Evolutionary conservation across 192 early-diverging fungal genomes (phyloP).

Genomic region (Podila verticillata): DNA sequence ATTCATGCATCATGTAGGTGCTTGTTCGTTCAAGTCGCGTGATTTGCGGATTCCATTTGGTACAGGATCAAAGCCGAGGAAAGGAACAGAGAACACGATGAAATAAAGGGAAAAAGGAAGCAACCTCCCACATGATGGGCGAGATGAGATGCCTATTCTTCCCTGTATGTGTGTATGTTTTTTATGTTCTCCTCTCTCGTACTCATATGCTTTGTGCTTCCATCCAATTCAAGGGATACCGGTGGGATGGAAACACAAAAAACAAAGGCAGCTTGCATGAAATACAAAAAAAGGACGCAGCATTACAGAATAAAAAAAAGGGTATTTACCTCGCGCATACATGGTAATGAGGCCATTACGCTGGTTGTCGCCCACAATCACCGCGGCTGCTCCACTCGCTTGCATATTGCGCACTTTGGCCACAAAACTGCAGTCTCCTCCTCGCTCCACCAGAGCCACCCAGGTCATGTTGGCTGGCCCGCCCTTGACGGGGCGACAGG

Average conservation of each 20-base stretch:
- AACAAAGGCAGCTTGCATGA: constrained; percentile 2
- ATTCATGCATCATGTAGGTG: too few species aligned
- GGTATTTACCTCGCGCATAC: constrained; percentile 71
- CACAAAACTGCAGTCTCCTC: constrained; percentile 83
- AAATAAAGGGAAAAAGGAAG: constrained; percentile 5
- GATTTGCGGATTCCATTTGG: too few species aligned
- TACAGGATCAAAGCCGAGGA: too few species aligned
- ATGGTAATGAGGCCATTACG: constrained; percentile 87
- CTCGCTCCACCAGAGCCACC: constrained; percentile 90
- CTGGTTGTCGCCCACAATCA: constrained; percentile 87
- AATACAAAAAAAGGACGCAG: not conserved
- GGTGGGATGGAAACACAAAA: not conserved
- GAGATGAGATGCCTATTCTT: not conserved
- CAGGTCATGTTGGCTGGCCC: constrained; percentile 61
- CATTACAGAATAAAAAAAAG: constrained; percentile 7
- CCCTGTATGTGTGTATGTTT: too few species aligned
- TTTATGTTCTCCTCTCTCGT: too few species aligned
- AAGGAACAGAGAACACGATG: too few species aligned
- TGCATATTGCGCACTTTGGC: constrained; percentile 95
- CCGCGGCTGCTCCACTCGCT: constrained; percentile 80
- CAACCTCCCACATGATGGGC: not conserved
- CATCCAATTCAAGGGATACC: too few species aligned
- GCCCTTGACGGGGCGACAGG: constrained; percentile 61
- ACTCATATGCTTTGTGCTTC: too few species aligned
- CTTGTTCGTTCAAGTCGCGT: too few species aligned